phyloP scores from a whole-genome alignment of 1,139 yeast genomes.

The Zygosaccharomyces pseudobailii region DNA sequence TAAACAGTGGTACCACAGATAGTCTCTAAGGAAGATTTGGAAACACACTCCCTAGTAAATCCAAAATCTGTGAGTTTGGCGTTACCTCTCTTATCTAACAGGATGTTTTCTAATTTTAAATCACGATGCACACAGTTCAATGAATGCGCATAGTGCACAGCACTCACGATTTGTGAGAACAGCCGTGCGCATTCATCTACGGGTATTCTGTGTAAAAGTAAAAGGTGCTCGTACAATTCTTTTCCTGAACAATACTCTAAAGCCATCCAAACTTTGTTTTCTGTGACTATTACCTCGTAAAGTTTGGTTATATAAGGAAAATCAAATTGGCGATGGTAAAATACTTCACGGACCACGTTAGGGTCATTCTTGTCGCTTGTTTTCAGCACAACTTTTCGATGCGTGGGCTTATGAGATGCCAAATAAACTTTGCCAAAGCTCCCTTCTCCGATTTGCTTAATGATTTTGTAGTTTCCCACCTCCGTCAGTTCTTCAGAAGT shows the following conservation, averaged over 20 bases:
- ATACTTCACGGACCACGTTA: conserved; percentile 86
- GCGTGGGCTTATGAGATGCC: conserved; percentile 71
- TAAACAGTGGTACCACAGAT: conserved; percentile 93
- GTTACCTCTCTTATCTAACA: conserved; percentile 63
- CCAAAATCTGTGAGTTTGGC: conserved; percentile 91
- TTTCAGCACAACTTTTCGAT: conserved; percentile 75
- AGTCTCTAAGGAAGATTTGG: conserved; percentile 61
- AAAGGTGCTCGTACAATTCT: conserved; percentile 72
- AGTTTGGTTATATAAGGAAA: conserved; percentile 82
- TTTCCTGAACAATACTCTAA: conserved; percentile 88
- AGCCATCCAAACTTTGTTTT: conserved; percentile 77
- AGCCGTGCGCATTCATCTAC: conserved; percentile 52
- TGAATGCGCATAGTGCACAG: conserved; percentile 79
- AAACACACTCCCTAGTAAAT: conserved; percentile 75
- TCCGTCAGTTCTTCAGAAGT: conserved; percentile 49
- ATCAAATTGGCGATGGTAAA: conserved; percentile 76
- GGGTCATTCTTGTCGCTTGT: conserved; percentile 81
- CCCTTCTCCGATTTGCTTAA: conserved; percentile 78
- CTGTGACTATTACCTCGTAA: conserved; percentile 82
- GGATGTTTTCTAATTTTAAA: conserved; percentile 77
- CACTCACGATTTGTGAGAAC: conserved; percentile 76
- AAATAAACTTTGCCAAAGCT: conserved; percentile 88
- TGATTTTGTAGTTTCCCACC: conserved; percentile 72
- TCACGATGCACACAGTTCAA: conserved; percentile 86
- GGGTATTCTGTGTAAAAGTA: conserved; percentile 50